Conservation (phyloP, 331 rosid genomes). For the Pyrus hybrid region DNA sequence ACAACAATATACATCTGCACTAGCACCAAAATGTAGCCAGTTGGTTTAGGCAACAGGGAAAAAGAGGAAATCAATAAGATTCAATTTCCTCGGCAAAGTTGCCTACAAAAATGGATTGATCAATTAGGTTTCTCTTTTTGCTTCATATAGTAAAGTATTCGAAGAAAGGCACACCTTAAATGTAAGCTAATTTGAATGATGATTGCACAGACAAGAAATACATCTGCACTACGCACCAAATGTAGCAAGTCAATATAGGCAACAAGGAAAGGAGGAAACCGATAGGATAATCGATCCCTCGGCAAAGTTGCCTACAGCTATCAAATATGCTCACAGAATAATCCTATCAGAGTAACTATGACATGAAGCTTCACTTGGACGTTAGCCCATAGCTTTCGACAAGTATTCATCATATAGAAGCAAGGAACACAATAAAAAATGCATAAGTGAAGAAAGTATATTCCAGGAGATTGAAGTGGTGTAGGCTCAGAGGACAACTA, state of each 20-base stretch:
- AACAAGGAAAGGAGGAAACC: conserved; percentile 60
- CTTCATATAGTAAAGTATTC: not conserved
- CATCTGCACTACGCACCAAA: conserved; percentile 14
- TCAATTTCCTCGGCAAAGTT: conserved; percentile 36
- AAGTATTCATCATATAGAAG: conserved; percentile 39
- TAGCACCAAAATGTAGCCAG: conserved; percentile 13
- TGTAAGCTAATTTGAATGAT: not conserved
- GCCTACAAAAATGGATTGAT: conserved; percentile 8
- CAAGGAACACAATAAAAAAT: too few species aligned
- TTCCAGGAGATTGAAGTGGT: not conserved
- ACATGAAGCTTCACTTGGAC: conserved; percentile 59
- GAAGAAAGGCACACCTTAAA: too few species aligned
- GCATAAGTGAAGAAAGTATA: not conserved
- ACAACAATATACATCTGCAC: conserved; percentile 16
- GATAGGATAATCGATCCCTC: conserved; percentile 21
- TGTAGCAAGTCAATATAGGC: conserved; percentile 31
- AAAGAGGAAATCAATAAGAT: conserved; percentile 40
- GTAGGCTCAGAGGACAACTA: conserved; percentile 14
- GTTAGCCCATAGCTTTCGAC: conserved; percentile 36
- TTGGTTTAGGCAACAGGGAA: conserved; percentile 56
- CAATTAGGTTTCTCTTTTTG: not conserved
- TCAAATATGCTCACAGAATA: not conserved
- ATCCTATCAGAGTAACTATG: conserved; percentile 66
- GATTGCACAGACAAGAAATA: conserved; percentile 11
- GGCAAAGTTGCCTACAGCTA: conserved; percentile 31